These are phyloP conservation scores for Corniculantispora saksenae DNA, from an alignment of 2,329 filamentous ascomycete species.

Conservation along the genomic window DNA sequence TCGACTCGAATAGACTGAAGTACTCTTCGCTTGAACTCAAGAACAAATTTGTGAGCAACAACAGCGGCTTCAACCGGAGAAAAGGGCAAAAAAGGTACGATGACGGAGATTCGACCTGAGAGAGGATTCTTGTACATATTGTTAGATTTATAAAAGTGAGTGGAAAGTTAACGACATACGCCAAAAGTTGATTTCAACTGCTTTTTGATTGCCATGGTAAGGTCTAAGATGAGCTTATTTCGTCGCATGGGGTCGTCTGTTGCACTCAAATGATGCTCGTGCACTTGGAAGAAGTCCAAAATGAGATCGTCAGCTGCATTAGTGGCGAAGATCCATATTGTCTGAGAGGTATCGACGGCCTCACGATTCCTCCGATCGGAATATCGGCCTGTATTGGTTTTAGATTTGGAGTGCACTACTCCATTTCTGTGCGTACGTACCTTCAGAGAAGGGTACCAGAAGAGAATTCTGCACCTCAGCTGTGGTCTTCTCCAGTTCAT, in stretches of 20 bases:
- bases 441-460: constrained; percentile 45
- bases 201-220: neutral
- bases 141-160: neutral
- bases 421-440: constrained; percentile 27
- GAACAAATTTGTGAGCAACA: neutral
- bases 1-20: neutral
- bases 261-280: neutral
- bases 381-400: constrained; percentile 33
- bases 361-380: constrained; percentile 38
- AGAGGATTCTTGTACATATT: neutral
- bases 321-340: constrained; percentile 51
- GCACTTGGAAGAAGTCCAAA: constrained; percentile 36
- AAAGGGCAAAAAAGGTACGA: neutral
- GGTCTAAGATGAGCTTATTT: neutral
- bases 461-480: constrained; percentile 42
- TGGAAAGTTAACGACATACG: neutral
- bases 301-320: constrained; percentile 44
- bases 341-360: constrained; percentile 43
- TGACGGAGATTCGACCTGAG: neutral
- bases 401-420: neutral
- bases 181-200: neutral
- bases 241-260: neutral
- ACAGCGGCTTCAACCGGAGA: neutral
- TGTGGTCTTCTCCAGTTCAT: constrained; percentile 53
- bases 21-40: neutral